These are phyloP conservation scores for Solanum habrochaites DNA, from an alignment of 257 asterid genomes.

Conservation along the genomic window DNA sequence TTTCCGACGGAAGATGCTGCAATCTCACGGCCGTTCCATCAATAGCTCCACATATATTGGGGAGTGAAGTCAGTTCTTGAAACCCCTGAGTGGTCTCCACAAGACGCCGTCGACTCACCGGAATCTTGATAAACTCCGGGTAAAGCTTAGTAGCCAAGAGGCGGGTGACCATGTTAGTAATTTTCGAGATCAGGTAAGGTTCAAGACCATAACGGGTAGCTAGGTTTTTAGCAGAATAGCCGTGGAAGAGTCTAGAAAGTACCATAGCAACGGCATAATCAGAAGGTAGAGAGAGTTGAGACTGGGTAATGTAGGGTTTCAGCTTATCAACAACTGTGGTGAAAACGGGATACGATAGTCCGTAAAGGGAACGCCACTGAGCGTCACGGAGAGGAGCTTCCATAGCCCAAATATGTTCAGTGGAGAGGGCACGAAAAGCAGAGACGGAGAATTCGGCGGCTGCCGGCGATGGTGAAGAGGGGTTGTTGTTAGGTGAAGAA, in stretches of 20 bases:
- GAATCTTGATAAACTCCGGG: slow-evolving; percentile 84
- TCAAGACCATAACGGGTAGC: slow-evolving; percentile 88
- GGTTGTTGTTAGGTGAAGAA: slow-evolving; percentile 23
- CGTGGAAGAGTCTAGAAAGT: slow-evolving; percentile 76
- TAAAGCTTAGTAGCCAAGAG: slow-evolving; percentile 88
- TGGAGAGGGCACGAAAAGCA: slow-evolving; percentile 93
- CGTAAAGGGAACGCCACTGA: slow-evolving; percentile 93
- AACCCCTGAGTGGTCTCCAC: slow-evolving; percentile 83
- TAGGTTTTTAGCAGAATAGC: slow-evolving; percentile 61
- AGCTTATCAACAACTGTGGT: slow-evolving; percentile 91
- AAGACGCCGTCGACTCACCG: slow-evolving; percentile 63
- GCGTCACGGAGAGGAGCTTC: slow-evolving; percentile 94
- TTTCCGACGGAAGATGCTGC: slow-evolving; percentile 38
- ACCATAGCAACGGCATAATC: slow-evolving; percentile 99
- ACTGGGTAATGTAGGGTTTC: slow-evolving; percentile 84
- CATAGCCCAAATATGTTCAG: slow-evolving; percentile 96
- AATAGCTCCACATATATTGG: slow-evolving; percentile 87
- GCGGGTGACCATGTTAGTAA: slow-evolving; percentile 93
- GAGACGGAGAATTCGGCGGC: slow-evolving; percentile 69
- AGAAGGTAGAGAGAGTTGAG: slow-evolving; percentile 92
- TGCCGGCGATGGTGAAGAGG: slow-evolving; percentile 22
- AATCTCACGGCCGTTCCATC: slow-evolving; percentile 73
- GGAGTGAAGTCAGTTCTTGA: slow-evolving; percentile 62
- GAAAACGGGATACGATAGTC: slow-evolving; percentile 84
- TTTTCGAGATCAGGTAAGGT: slow-evolving; percentile 88